phyloP scores from a whole-genome alignment of 192 early-diverging fungal genomes.

The Kickxella alabastrina region DNA sequence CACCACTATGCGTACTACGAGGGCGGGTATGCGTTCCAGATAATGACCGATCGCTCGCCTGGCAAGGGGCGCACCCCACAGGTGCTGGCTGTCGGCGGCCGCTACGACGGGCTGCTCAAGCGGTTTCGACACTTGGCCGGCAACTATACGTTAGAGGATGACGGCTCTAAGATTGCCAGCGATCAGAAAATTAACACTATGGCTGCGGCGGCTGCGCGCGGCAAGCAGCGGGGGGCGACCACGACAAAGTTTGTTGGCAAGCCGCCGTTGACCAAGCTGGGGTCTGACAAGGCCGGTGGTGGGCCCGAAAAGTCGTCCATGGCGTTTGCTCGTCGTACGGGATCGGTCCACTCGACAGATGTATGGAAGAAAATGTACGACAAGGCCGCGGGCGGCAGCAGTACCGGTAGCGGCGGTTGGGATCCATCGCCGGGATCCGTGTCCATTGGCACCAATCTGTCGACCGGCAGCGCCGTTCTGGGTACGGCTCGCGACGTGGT shows the following conservation, averaged over 20 bases:
- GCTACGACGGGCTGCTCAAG: constrained; percentile 62
- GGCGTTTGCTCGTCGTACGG: background rate
- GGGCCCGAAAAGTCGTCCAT: background rate
- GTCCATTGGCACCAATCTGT: constrained; percentile 35
- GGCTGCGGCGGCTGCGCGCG: background rate
- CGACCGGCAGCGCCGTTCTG: constrained; percentile 34
- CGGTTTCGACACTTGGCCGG: constrained; percentile 54
- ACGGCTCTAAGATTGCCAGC: background rate
- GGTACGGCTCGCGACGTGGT: constrained; percentile 44
- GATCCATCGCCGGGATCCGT: background rate
- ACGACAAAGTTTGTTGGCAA: background rate
- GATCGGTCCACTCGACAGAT: background rate
- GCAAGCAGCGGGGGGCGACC: no score
- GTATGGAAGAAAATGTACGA: no score
- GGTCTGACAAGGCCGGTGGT: no score
- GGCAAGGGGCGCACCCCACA: constrained; percentile 47
- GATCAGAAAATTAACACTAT: background rate
- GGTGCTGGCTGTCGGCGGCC: constrained; percentile 66
- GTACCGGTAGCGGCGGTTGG: background rate
- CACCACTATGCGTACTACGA: constrained; percentile 59
- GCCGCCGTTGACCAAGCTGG: background rate
- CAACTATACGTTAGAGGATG: constrained; percentile 2
- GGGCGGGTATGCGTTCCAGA: constrained; percentile 61
- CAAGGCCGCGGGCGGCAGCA: background rate
- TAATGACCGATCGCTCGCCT: constrained; percentile 42